phyloP scores from a whole-genome alignment of 1,284 basidiomycete species.

The Malassezia brasiliensis region DNA sequence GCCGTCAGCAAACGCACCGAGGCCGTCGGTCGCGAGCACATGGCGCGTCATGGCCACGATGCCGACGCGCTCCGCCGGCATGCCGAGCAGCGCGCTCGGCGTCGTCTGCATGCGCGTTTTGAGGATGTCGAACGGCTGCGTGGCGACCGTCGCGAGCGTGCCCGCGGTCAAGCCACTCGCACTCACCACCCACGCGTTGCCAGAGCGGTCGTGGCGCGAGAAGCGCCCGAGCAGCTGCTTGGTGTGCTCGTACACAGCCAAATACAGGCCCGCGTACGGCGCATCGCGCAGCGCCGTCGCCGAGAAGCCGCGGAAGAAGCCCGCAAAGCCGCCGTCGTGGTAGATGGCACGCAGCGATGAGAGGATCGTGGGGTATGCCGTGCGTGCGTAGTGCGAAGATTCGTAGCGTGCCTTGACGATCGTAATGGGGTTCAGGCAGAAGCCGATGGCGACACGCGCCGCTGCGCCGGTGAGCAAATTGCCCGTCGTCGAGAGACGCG shows the following conservation, averaged over 20 bases:
- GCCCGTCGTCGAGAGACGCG: conserved; percentile 63
- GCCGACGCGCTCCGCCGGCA: conserved; percentile 9
- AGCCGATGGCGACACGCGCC: conserved; percentile 72
- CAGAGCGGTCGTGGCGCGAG: conserved; percentile 17
- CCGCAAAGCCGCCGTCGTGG: conserved; percentile 62
- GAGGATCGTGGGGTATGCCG: conserved; percentile 30
- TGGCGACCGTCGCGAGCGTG: conserved; percentile 39
- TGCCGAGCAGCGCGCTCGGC: conserved; percentile 16
- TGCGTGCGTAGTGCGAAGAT: conserved; percentile 45
- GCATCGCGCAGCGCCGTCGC: conserved; percentile 87
- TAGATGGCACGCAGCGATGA: conserved; percentile 51
- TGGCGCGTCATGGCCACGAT: conserved; percentile 25
- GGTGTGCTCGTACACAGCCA: conserved; percentile 65
- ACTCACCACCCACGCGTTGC: conserved; percentile 33
- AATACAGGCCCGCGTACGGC: conserved; percentile 87
- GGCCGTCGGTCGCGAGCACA: conserved; percentile 20
- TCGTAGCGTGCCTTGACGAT: conserved; percentile 91
- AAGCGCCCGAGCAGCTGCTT: conserved; percentile 26
- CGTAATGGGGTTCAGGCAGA: conserved; percentile 82
- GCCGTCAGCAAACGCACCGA: conserved; percentile 36
- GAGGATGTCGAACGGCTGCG: conserved; percentile 46
- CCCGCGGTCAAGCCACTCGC: conserved; percentile 32
- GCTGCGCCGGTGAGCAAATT: conserved; percentile 83
- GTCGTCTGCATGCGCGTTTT: conserved; percentile 46
- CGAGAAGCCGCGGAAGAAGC: conserved; percentile 75